Percentiles rank a stretch among this genome's conserved stretches.
These are phyloP conservation scores for Diaporthe ampelina DNA, from an alignment of 2,329 filamentous ascomycete species.

Conservation along the genomic window DNA sequence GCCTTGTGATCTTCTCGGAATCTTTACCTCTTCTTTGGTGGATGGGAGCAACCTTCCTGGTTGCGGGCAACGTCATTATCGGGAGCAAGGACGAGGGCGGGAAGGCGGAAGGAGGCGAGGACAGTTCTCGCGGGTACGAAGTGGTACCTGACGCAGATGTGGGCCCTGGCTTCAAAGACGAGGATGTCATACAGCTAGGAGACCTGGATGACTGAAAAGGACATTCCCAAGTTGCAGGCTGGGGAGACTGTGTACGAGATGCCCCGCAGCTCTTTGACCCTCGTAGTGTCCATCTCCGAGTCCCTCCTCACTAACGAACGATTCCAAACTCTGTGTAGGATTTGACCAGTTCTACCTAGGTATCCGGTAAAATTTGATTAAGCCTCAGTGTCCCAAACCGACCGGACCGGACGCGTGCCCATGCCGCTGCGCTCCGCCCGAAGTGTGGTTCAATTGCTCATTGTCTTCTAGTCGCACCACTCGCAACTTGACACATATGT, in stretches of 20 bases:
- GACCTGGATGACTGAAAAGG: constrained; percentile 34
- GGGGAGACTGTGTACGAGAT: neutral
- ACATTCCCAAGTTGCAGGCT: neutral
- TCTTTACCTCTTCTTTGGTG: constrained; percentile 81
- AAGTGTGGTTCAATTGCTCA: too few species aligned
- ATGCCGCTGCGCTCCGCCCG: too few species aligned
- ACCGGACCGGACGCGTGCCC: neutral
- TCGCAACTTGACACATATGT: neutral
- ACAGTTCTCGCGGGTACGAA: constrained; percentile 47
- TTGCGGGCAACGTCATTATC: constrained; percentile 84
- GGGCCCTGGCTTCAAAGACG: constrained; percentile 42
- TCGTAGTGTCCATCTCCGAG: neutral
- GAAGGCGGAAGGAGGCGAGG: constrained; percentile 40
- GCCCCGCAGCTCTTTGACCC: neutral
- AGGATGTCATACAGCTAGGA: constrained; percentile 46
- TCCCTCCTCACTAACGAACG: neutral
- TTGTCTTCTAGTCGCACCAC: neutral
- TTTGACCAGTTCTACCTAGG: too few species aligned
- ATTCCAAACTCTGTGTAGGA: neutral
- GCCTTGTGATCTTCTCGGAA: constrained; percentile 79
- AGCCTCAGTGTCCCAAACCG: neutral
- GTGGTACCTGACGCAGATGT: too few species aligned
- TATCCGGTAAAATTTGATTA: too few species aligned
- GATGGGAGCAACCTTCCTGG: constrained; percentile 78
- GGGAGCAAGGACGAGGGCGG: constrained; percentile 74